Base-by-base conservation (phyloP, 768 basidiomycete species). In the Grammothele lineata region DNA sequence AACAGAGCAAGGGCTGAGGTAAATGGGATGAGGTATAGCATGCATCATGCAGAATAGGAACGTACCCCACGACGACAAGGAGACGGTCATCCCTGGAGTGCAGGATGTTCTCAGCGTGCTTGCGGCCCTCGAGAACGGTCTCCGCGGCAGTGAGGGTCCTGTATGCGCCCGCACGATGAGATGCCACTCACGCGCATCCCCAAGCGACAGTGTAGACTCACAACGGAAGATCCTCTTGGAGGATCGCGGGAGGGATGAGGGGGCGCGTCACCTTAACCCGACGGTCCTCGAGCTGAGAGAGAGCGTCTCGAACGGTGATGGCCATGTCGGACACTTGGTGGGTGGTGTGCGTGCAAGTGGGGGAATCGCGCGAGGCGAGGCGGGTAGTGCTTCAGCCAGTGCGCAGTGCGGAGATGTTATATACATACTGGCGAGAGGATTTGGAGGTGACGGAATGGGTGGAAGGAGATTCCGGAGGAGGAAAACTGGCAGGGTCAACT, bases 181-280 rank as follows among this genome's bases (percentile, higher is more conserved):
- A 37, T 25, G 35, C 8, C 10, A 18, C n/a, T n/a, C n/a, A n/a
- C n/a, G n/a, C n/a, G 11, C 6, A 38, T 24, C n/a, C n/a, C n/a
- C n/a, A n/a, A n/a, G n/a, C n/a, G n/a, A n/a, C n/a, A n/a, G n/a
- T n/a, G n/a, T n/a, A n/a, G 24, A 70, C 80, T 42, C 68, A 89
- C 87, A 92, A 68, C 35, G 90, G 90, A n/a, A 89, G 76, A 66
- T 97, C 93, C 65, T 97, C 93, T 56, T 88, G 87, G 1, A 97
- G 76, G 51, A 97, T 95, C 62, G 94, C 92, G 18, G 93, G 93
- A 41, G 93, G 93, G 47, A 97, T 93, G 46, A 97, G 69, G 23
- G 93, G 93, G 34, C 92, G 75, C 15, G 86, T 92, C 14, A 78
- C 84, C 63, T 81, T 92, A 44, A 97, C 92, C 37, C 93, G 75